Evolutionary conservation across 371 early-diverging fungal species (phyloP).

Genomic region (Rhizomucor miehei): DNA sequence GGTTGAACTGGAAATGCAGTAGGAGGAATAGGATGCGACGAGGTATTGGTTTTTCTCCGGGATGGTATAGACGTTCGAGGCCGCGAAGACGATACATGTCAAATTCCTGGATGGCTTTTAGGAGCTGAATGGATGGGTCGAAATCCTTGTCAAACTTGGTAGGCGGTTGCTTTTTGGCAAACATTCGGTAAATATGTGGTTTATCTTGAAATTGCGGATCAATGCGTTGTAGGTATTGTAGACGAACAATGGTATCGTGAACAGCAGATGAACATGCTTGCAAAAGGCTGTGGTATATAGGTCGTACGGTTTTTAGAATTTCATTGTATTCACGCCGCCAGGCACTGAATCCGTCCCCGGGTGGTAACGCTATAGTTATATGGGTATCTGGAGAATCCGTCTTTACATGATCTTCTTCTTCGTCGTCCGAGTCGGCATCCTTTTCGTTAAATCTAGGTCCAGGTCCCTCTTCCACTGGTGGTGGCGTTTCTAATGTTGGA

Average conservation of each 20-base stretch:
- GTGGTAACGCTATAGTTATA: constrained; percentile 5
- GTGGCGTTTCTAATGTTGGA: too few species aligned
- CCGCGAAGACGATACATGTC: constrained; percentile 31
- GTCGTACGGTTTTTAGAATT: constrained; percentile 9
- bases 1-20: constrained; percentile 39
- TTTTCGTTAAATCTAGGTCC: not conserved
- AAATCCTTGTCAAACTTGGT: constrained; percentile 10
- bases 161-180: constrained; percentile 4
- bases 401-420: not conserved
- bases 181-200: constrained; percentile 28
- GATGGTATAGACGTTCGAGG: constrained; percentile 22
- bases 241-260: constrained; percentile 23
- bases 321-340: constrained; percentile 18
- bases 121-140: constrained; percentile 31
- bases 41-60: constrained; percentile 11
- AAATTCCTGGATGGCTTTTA: constrained; percentile 30
- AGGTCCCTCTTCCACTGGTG: not conserved
- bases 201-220: constrained; percentile 33
- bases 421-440: not conserved
- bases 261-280: constrained; percentile 35
- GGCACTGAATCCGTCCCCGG: constrained; percentile 2
- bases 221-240: constrained; percentile 27
- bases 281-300: constrained; percentile 26
- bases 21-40: constrained; percentile 38
- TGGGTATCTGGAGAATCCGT: constrained; percentile 2